Percentiles rank a stretch among this genome's conserved stretches.
Conservation (phyloP, 1,284 basidiomycete species). For the Paramarasmius palmivorus region DNA sequence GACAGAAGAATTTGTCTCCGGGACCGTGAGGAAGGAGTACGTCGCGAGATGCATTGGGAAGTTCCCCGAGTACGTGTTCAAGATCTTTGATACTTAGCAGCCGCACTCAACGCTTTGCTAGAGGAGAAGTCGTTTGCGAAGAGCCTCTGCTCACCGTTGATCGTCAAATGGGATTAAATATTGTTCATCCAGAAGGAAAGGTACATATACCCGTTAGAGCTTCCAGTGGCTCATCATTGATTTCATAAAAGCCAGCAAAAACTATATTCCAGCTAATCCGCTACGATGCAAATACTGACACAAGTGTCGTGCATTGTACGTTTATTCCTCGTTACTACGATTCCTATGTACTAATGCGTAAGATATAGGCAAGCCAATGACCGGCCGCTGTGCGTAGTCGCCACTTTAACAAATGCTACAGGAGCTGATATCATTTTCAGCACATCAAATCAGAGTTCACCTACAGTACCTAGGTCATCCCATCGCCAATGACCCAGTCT, state of each 20-base stretch:
- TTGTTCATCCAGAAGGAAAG: constrained; percentile 93
- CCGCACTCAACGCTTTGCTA: constrained; percentile 28
- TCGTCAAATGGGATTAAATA: constrained; percentile 93
- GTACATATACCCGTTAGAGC: constrained; percentile 38
- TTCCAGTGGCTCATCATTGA: constrained; percentile 8
- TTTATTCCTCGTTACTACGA: constrained; percentile 15
- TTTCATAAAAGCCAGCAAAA: constrained; percentile 77
- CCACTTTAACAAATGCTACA: constrained; percentile 6
- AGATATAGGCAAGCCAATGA: constrained; percentile 74
- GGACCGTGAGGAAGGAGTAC: constrained; percentile 88
- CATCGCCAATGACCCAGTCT: constrained; percentile 91
- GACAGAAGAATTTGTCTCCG: constrained; percentile 80
- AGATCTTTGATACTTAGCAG: not conserved
- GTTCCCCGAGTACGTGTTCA: constrained; percentile 73
- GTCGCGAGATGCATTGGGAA: constrained; percentile 82
- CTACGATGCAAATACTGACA: constrained; percentile 83
- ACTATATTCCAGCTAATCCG: constrained; percentile 88
- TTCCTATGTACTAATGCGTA: not conserved
- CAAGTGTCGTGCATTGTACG: constrained; percentile 88
- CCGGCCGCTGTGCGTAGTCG: constrained; percentile 78
- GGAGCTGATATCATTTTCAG: constrained; percentile 37
- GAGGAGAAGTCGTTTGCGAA: constrained; percentile 81
- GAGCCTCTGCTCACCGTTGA: constrained; percentile 92
- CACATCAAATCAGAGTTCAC: constrained; percentile 95
- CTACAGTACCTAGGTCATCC: constrained; percentile 93